These are phyloP conservation scores for Lentinula sp. DNA, from an alignment of 768 basidiomycete genomes.

Conservation along the genomic window DNA sequence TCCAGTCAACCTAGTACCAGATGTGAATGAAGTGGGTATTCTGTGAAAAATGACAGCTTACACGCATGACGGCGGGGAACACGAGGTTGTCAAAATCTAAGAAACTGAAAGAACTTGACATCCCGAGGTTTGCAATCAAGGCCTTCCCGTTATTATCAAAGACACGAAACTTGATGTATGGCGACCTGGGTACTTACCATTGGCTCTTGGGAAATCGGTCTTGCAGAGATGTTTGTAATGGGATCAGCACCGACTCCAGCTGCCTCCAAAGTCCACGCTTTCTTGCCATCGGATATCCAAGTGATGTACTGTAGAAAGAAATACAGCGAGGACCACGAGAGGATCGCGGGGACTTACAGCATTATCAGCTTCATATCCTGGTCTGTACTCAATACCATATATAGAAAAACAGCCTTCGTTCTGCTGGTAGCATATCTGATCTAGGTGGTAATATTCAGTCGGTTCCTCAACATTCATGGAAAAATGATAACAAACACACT, in stretches of 20 bases:
- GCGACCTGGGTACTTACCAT: slow-evolving; percentile 46
- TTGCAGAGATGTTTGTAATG: slow-evolving; percentile 49
- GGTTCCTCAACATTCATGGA: slow-evolving; percentile 3
- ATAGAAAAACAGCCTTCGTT: slow-evolving; percentile 54
- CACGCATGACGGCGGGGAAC: slow-evolving; percentile 52
- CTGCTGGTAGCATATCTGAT: slow-evolving; percentile 66
- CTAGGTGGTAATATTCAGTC: background rate
- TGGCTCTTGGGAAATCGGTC: slow-evolving; percentile 78
- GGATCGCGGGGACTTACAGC: slow-evolving; percentile 36
- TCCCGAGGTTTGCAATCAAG: slow-evolving; percentile 75
- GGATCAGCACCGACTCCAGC: slow-evolving; percentile 61
- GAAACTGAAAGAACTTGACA: slow-evolving; percentile 71
- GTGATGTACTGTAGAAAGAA: slow-evolving; percentile 60
- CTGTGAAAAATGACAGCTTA: slow-evolving; percentile 10
- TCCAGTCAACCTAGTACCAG: slow-evolving; percentile 25
- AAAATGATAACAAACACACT: slow-evolving; percentile 5
- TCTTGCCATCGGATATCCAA: slow-evolving; percentile 68
- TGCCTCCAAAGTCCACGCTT: slow-evolving; percentile 71
- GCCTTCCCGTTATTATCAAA: slow-evolving; percentile 39
- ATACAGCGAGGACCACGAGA: too few species aligned
- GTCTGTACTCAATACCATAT: slow-evolving; percentile 74
- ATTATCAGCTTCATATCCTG: slow-evolving; percentile 56
- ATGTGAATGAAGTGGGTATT: background rate
- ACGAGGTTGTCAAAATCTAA: slow-evolving; percentile 63
- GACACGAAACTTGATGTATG: slow-evolving; percentile 27